Percentiles rank a stretch among this genome's conserved stretches.
These are phyloP conservation scores for Bothriochloa decipiens DNA, from an alignment of 176 grass and related monocot genomes.

Conservation along the genomic window DNA sequence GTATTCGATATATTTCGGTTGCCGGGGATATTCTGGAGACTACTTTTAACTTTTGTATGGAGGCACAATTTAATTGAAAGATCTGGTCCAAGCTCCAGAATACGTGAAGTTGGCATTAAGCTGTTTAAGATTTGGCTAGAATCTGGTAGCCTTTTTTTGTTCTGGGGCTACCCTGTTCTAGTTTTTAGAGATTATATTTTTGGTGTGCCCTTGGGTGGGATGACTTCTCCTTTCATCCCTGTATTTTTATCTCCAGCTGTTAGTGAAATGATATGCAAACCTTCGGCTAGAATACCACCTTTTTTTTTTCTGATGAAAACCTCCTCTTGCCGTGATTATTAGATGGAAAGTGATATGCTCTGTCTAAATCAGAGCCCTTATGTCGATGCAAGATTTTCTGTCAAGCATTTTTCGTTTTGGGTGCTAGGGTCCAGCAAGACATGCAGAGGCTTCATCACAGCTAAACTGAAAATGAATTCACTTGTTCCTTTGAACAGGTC, in stretches of 20 bases:
- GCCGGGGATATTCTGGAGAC: not conserved
- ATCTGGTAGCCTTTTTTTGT: not conserved
- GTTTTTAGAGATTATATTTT: not conserved
- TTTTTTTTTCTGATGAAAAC: not conserved
- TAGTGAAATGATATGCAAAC: not conserved
- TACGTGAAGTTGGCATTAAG: not conserved
- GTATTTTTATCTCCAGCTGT: not conserved
- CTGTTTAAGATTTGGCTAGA: not conserved
- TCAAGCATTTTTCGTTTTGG: conserved; percentile 12
- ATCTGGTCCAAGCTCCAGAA: not conserved
- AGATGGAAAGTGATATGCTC: not conserved
- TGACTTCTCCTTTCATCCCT: not conserved
- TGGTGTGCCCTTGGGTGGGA: not conserved
- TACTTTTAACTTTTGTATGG: not conserved
- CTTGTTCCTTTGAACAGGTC: conserved; percentile 56
- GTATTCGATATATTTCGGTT: conserved; percentile 16
- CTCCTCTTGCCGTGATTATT: not conserved
- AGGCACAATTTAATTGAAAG: not conserved
- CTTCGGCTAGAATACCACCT: not conserved
- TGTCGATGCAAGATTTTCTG: not conserved
- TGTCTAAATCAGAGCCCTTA: not conserved
- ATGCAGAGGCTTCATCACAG: not conserved
- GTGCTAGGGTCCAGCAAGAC: not conserved
- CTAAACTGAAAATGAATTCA: not conserved
- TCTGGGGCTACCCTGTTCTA: not conserved